A percentile compares a stretch with the other conserved stretches of the same genome.
Evolutionary conservation across 2,329 filamentous ascomycete genomes (phyloP).

Genomic region (Volutella citrinella): DNA sequence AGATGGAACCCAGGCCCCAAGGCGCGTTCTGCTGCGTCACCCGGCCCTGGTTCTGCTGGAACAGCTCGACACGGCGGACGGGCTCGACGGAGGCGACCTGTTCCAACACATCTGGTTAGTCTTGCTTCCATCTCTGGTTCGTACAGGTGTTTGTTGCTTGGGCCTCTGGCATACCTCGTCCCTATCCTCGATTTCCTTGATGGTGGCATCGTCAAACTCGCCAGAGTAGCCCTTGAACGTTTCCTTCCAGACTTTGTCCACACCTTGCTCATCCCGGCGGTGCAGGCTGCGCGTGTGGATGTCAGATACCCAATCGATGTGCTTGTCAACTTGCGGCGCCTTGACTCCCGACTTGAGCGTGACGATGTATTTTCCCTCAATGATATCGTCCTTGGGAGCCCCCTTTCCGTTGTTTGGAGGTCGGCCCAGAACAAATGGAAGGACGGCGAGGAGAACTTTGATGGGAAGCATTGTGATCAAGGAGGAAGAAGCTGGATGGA

Average conservation of each 20-base stretch:
- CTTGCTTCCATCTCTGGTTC: too few species aligned
- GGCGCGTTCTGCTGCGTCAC: conserved; percentile 35
- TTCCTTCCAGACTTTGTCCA: conserved; percentile 30
- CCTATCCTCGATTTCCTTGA: conserved; percentile 37
- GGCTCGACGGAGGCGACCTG: conserved; percentile 33
- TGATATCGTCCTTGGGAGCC: conserved; percentile 15
- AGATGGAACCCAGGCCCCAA: conserved; percentile 46
- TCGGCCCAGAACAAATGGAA: too few species aligned
- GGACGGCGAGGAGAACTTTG: conserved; percentile 16
- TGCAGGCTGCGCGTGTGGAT: conserved; percentile 31
- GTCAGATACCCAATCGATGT: conserved; percentile 30
- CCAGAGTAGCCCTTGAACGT: conserved; percentile 41
- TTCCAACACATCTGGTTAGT: too few species aligned
- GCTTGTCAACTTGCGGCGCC: conserved; percentile 29
- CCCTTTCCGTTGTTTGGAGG: too few species aligned
- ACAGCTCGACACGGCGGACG: conserved; percentile 25
- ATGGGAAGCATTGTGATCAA: too few species aligned
- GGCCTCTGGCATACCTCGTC: conserved; percentile 41
- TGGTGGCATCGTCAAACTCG: conserved; percentile 38
- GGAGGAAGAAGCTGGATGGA: too few species aligned
- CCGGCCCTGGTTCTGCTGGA: conserved; percentile 27
- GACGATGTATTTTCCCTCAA: conserved; percentile 43
- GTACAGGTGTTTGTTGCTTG: too few species aligned
- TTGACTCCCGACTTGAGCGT: conserved; percentile 38
- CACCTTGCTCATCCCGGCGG: conserved; percentile 31